Percentiles rank a stretch among this genome's conserved stretches.
phyloP scores from a whole-genome alignment of 73 alveolate species.

The Paramecium tetraurelia region DNA sequence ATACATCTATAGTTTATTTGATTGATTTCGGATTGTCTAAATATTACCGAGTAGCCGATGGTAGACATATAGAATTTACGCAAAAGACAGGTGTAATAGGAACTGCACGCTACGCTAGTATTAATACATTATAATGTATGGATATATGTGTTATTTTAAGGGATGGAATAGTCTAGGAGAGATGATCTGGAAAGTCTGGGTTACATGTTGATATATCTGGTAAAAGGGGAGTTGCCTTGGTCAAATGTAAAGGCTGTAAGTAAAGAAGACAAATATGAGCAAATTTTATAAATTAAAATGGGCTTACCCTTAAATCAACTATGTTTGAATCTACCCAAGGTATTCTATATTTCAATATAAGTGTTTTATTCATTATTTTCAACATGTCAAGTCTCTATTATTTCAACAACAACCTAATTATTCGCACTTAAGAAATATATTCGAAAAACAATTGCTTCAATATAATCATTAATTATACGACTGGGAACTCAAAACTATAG shows the following conservation, averaged over 20 bases:
- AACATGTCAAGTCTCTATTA: conserved; percentile 58
- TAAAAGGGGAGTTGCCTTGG: conserved; percentile 78
- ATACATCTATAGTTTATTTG: conserved; percentile 70
- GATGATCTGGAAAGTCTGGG: conserved; percentile 86
- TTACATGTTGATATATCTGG: conserved; percentile 67
- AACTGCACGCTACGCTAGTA: conserved; percentile 77
- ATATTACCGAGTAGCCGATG: conserved; percentile 78
- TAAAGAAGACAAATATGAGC: conserved; percentile 69
- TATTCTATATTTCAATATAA: background rate
- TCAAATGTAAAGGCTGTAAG: conserved; percentile 58
- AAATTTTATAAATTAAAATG: conserved; percentile 69
- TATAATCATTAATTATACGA: background rate
- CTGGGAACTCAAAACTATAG: background rate
- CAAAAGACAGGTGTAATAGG: conserved; percentile 74
- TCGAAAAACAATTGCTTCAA: background rate
- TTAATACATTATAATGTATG: conserved; percentile 58
- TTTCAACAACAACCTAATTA: conserved; percentile 77
- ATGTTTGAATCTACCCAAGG: conserved; percentile 68
- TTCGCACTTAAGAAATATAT: conserved; percentile 13
- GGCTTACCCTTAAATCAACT: conserved; percentile 67
- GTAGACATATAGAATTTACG: conserved; percentile 71
- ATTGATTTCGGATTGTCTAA: conserved; percentile 95
- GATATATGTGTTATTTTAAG: background rate
- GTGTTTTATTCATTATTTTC: conserved; percentile 67
- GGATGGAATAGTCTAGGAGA: conserved; percentile 78